Evolutionary conservation across 345 rosid species (phyloP).

Genomic region (Euphorbia pulcherrima): DNA sequence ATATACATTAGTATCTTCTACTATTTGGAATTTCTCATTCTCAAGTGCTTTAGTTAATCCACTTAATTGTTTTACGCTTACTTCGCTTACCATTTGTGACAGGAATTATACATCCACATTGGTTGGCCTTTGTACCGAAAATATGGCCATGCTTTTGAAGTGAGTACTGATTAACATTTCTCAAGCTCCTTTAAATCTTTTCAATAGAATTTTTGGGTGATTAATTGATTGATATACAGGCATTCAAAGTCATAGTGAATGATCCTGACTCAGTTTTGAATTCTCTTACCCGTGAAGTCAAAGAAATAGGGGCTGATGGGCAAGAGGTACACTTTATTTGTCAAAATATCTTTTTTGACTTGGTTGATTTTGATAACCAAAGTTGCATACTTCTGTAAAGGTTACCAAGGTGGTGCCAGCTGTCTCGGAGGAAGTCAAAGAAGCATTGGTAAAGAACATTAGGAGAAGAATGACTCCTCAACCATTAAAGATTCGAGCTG

Average conservation of each 20-base stretch:
- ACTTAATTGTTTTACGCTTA: conserved; percentile 7
- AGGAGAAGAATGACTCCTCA: conserved; percentile 97
- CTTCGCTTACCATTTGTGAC: conserved; percentile 14
- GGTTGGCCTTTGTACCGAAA: conserved; percentile 95
- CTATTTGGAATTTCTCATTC: background rate
- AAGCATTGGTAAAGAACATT: conserved; percentile 73
- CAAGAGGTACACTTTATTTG: conserved; percentile 54
- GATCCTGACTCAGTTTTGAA: conserved; percentile 86
- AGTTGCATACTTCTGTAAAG: conserved; percentile 32
- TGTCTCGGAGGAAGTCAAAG: conserved; percentile 83
- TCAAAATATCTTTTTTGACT: background rate
- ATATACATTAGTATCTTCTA: background rate
- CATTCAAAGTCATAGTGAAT: conserved; percentile 79
- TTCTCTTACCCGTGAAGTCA: conserved; percentile 75
- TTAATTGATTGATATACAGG: conserved; percentile 42
- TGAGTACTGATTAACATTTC: conserved; percentile 22
- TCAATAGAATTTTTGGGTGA: background rate
- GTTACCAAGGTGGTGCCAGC: conserved; percentile 77
- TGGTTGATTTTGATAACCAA: conserved; percentile 9
- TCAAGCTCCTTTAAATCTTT: background rate
- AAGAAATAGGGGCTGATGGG: conserved; percentile 84
- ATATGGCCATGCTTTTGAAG: conserved; percentile 97
- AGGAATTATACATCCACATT: conserved; percentile 81
- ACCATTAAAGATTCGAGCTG: conserved; percentile 91
- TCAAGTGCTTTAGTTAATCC: background rate